phyloP scores from a whole-genome alignment of 805 yeast species.

The Teunomyces kruisii region DNA sequence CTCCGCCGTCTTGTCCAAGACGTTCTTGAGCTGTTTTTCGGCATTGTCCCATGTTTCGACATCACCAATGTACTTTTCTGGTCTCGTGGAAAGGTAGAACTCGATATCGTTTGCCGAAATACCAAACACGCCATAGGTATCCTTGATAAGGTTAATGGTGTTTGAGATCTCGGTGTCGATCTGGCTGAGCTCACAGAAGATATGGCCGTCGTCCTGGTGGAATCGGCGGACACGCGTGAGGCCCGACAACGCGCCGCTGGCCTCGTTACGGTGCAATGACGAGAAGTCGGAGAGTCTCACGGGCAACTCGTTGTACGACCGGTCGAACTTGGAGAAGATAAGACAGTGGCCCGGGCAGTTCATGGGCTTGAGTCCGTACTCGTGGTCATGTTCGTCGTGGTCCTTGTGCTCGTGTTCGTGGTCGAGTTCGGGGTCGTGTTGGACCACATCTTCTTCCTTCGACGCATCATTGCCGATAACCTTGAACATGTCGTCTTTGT shows the following conservation, averaged over 20 bases:
- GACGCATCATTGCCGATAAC: constrained; percentile 60
- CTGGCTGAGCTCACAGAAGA: constrained; percentile 82
- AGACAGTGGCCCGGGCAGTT: constrained; percentile 95
- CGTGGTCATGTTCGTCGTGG: constrained; percentile 19
- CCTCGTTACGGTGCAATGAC: constrained; percentile 90
- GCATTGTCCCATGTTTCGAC: constrained; percentile 80
- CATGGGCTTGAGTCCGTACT: constrained; percentile 90
- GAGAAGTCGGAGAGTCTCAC: constrained; percentile 85
- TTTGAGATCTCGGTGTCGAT: constrained; percentile 69
- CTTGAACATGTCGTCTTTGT: constrained; percentile 90
- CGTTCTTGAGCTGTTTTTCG: constrained; percentile 61
- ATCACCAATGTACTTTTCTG: constrained; percentile 78
- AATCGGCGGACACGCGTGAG: constrained; percentile 90
- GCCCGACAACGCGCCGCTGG: constrained; percentile 91
- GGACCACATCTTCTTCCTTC: constrained; percentile 26
- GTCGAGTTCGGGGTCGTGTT: too few relatives aligned
- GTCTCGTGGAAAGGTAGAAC: constrained; percentile 81
- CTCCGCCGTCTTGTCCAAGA: constrained; percentile 52
- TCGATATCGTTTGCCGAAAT: constrained; percentile 49
- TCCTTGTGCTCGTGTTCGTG: constrained; percentile 7
- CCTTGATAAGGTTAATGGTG: constrained; percentile 70
- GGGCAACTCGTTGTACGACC: constrained; percentile 86
- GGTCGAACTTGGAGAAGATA: constrained; percentile 69
- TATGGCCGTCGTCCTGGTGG: constrained; percentile 98
- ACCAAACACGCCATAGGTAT: constrained; percentile 71